These are phyloP conservation scores for Cyberlindnera euphorbiiphila DNA, from an alignment of 805 yeast species.

Conservation along the genomic window DNA sequence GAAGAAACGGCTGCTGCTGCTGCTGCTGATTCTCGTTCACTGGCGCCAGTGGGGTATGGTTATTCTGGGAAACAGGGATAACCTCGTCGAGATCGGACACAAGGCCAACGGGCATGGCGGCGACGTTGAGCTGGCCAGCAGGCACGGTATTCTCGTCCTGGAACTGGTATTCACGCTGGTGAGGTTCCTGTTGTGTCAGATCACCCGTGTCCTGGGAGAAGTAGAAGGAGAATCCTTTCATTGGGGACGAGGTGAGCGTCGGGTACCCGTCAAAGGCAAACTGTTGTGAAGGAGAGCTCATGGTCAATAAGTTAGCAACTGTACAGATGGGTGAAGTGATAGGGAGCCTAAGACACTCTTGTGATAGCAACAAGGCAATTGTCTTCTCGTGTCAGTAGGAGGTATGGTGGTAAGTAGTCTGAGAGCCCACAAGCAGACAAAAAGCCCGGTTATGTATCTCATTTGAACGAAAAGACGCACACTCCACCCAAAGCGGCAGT, in stretches of 20 bases:
- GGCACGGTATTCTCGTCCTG: conserved; percentile 15
- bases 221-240: conserved; percentile 20
- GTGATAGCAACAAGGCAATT: background rate
- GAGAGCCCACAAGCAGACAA: background rate
- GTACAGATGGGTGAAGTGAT: too few relatives aligned
- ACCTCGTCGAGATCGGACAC: conserved; percentile 8
- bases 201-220: conserved; percentile 9
- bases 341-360: background rate
- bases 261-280: conserved; percentile 7
- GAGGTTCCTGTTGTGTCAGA: background rate
- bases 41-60: conserved; percentile 5
- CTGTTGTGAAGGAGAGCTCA: conserved; percentile 14
- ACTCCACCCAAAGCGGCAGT: conserved; percentile 13
- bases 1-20: conserved; percentile 1
- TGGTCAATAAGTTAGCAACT: too few relatives aligned
- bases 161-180: conserved; percentile 5
- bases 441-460: conserved; percentile 11
- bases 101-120: conserved; percentile 3
- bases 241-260: conserved; percentile 16
- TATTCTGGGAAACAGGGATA: conserved; percentile 9
- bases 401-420: background rate
- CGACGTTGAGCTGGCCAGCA: background rate
- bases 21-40: conserved; percentile 5
- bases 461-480: conserved; percentile 4
- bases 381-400: background rate